Percentiles rank a stretch among this genome's conserved stretches.
These are phyloP conservation scores for Pisolithus sp. DNA, from an alignment of 768 basidiomycete species.

Conservation along the genomic window DNA sequence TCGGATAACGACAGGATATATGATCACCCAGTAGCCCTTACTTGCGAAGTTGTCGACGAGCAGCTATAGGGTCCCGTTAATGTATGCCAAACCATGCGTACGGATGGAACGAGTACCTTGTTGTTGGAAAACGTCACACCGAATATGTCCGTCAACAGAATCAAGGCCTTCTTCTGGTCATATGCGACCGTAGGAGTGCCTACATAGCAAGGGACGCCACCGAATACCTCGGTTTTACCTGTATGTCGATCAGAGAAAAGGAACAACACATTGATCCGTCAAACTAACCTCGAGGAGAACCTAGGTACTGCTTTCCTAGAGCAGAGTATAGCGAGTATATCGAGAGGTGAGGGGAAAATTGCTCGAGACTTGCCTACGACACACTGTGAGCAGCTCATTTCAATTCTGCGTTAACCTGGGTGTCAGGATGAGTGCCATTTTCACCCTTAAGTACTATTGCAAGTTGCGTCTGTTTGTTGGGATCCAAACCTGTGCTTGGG, in stretches of 20 bases:
- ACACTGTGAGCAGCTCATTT: too few species aligned
- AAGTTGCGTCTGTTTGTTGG: too few species aligned
- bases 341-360: too few species aligned
- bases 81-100: not conserved
- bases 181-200: not conserved
- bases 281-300: too few species aligned
- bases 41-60: conserved; percentile 39
- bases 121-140: conserved; percentile 14
- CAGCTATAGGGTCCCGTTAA: conserved; percentile 22
- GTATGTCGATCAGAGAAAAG: not conserved
- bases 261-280: too few species aligned
- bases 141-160: not conserved
- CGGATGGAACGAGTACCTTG: conserved; percentile 3
- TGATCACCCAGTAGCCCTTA: conserved; percentile 32
- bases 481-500: too few species aligned
- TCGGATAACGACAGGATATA: not conserved
- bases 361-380: too few species aligned
- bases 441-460: too few species aligned
- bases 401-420: too few species aligned
- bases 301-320: too few species aligned
- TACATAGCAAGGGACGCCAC: not conserved
- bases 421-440: too few species aligned
- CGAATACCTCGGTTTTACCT: not conserved
- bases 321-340: too few species aligned
- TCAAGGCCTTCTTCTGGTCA: not conserved